Percentiles rank a stretch among this genome's conserved stretches.
These are phyloP conservation scores for Mucor piriformis DNA, from an alignment of 371 early-diverging fungal species.

Conservation along the genomic window DNA sequence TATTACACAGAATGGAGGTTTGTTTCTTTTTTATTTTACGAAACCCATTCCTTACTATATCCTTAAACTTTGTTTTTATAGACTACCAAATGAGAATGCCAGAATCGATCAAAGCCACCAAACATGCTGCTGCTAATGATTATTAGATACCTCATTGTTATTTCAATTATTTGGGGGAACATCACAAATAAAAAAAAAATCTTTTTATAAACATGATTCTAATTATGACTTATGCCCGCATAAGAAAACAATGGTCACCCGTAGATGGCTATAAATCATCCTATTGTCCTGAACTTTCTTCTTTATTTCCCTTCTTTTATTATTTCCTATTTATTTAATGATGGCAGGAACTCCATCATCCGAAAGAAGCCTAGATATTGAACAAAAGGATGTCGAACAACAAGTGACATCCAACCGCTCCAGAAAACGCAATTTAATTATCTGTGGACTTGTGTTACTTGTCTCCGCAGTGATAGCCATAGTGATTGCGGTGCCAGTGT, in stretches of 20 bases:
- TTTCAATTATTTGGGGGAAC: neutral
- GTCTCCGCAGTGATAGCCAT: neutral
- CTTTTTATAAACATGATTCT: neutral
- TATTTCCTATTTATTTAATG: neutral
- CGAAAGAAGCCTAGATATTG: no score
- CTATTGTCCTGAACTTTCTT: conserved; percentile 1
- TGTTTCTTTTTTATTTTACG: neutral
- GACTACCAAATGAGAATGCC: conserved; percentile 80
- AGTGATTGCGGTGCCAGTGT: conserved; percentile 2
- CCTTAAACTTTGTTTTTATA: conserved; percentile 18
- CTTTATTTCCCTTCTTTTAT: conserved; percentile 10
- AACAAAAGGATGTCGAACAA: neutral
- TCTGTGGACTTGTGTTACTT: neutral
- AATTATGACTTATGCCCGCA: conserved; percentile 2
- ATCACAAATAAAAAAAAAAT: neutral
- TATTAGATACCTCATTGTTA: conserved; percentile 11
- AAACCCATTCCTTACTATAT: neutral
- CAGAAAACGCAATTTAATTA: neutral
- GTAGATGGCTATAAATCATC: neutral
- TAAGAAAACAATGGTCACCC: neutral
- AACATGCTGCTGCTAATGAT: conserved; percentile 29
- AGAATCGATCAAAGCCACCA: conserved; percentile 64
- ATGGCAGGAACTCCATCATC: no score
- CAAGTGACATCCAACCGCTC: neutral
- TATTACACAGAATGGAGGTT: conserved; percentile 95